Conservation (phyloP, 2,329 filamentous ascomycete species). For the Aspergillus melleus region DNA sequence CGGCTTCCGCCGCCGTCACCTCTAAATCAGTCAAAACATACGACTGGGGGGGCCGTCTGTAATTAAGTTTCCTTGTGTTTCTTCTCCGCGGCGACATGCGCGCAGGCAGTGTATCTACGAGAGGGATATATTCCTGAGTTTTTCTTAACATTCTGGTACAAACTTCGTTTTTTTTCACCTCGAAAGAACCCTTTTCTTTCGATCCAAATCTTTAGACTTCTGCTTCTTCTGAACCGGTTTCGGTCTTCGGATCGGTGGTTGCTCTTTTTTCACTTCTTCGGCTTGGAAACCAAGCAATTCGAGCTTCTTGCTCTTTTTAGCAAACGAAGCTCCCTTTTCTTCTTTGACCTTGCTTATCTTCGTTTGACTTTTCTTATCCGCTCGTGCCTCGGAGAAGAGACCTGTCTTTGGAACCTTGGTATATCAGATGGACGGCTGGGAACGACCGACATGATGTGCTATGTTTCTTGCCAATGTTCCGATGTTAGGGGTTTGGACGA, state of each 20-base stretch:
- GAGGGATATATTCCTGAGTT: conserved; percentile 18
- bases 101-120: conserved; percentile 30
- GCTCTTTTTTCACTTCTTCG: background rate
- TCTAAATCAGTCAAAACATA: conserved; percentile 14
- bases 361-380: background rate
- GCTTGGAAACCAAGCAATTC: background rate
- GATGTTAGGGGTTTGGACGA: background rate
- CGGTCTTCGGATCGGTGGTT: conserved; percentile 10
- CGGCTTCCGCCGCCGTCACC: conserved; percentile 27
- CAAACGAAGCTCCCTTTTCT: conserved; percentile 15
- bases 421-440: conserved; percentile 3
- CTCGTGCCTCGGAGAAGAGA: conserved; percentile 1
- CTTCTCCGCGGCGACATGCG: conserved; percentile 18
- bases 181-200: background rate
- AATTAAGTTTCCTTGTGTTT: conserved; percentile 19
- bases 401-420: conserved; percentile 15
- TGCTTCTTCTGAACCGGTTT: background rate
- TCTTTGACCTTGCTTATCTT: conserved; percentile 1
- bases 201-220: background rate
- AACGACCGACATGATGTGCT: background rate
- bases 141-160: conserved; percentile 17
- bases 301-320: conserved; percentile 10
- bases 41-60: conserved; percentile 11
- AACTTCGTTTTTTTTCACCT: conserved; percentile 10
- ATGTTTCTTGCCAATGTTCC: background rate